Evolutionary conservation across 1,139 yeast genomes (phyloP).

Genomic region (Saccharomyces hybrid): DNA sequence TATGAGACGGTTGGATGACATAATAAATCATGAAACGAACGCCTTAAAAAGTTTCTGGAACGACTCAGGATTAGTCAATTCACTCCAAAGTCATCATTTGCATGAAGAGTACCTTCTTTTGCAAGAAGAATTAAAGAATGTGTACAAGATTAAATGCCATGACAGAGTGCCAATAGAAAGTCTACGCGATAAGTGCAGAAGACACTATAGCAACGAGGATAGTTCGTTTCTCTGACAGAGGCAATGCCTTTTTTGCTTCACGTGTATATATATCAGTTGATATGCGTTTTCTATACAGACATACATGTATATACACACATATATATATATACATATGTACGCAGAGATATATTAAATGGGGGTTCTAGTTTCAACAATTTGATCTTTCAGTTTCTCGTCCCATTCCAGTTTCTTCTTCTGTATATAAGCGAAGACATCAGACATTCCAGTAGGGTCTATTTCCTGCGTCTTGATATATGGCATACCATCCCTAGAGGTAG

Average conservation of each 20-base stretch:
- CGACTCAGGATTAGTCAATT: conserved; percentile 11
- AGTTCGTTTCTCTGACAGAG: not conserved
- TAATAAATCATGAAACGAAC: conserved; percentile 13
- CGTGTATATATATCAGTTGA: not conserved
- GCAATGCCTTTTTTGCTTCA: not conserved
- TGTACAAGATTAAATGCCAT: conserved; percentile 1
- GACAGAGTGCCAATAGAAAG: conserved; percentile 1
- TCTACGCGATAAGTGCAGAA: conserved; percentile 2
- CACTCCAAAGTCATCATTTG: conserved; percentile 15
- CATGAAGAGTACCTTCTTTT: conserved; percentile 17
- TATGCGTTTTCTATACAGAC: not conserved
- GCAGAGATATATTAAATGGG: conserved; percentile 13
- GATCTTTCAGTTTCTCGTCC: conserved; percentile 64
- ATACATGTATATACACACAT: not conserved
- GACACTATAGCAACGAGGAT: not conserved
- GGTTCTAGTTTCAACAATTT: conserved; percentile 50
- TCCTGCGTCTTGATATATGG: conserved; percentile 52
- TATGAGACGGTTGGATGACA: conserved; percentile 15
- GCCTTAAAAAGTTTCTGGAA: conserved; percentile 19
- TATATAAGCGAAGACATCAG: conserved; percentile 55
- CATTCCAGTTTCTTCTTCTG: conserved; percentile 49
- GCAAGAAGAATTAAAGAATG: conserved; percentile 12
- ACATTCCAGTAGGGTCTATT: conserved; percentile 56
- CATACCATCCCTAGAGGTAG: conserved; percentile 52
- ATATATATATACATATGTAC: not conserved